Base-by-base conservation (phyloP, 192 early-diverging fungal genomes). In the Nowakowskiella sp. region DNA sequence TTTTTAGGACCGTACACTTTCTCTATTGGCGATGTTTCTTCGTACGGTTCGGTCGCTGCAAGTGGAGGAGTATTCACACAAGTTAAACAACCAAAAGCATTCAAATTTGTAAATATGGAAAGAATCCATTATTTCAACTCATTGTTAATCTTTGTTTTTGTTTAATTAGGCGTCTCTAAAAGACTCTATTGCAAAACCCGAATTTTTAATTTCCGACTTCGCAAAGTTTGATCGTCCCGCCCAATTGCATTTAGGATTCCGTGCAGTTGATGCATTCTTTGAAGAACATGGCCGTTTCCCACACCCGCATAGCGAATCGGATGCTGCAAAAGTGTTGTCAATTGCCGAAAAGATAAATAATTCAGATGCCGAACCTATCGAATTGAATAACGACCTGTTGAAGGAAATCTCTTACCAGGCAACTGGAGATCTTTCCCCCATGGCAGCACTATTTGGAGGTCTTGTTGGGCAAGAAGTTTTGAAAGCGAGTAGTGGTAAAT, bases 401-500 rank as follows among this genome's bases (percentile, higher is more conserved):
- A 86, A 85, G 55, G 81, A 91, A 66, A 70, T 99, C 22, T 58
- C 93, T 29, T 97, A 74, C 57, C 86, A 91, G 64, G 90, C 94
- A 13, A 61, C 77, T 19, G 96, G 96, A 42, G 90, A 96, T 57
- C 56, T 99, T 39, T 74, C 91, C 13, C 92, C 96, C 29, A 93
- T 99, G 91, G 77, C 82, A 19, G 96, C 94, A 10, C 82, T 96
- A n/a, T 80, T 94, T 66, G 96, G 96, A 49, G 96, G 96, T 34
- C 67, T 97, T 19, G 85, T 92, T 22, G 96, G 92, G 16, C 96
- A 99, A 69, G 96, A 99, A 67, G 94, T 97, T 9, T 78, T 99
- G 7, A 99, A 99, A 81, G 89, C 92, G n/a, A 87, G 85, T 72
- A 89, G 87, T 60, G 93, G 90, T 55, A 99, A 99, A 66, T 99